Conservation (phyloP, 768 basidiomycete species). For the Tricholoma terreum region DNA sequence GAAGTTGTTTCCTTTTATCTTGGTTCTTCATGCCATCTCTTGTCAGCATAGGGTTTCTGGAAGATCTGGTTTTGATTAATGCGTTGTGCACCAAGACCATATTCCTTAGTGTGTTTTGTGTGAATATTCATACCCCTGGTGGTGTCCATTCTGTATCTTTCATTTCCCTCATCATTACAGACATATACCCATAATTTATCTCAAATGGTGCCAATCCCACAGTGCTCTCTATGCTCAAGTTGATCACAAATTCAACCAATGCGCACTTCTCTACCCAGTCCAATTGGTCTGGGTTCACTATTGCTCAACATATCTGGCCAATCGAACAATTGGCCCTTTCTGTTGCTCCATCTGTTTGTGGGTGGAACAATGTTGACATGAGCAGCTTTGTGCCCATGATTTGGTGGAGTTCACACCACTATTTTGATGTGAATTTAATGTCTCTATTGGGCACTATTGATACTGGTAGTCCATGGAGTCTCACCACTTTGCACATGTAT, state of each 20-base stretch:
- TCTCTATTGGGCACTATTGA: slow-evolving; percentile 27
- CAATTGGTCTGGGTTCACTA: too few species aligned
- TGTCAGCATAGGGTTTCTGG: too few species aligned
- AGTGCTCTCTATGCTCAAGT: neutral
- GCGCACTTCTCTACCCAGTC: too few species aligned
- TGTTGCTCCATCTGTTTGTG: too few species aligned
- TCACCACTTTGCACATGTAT: too few species aligned
- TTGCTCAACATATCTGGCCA: too few species aligned
- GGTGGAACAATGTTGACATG: slow-evolving; percentile 3
- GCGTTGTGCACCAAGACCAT: too few species aligned
- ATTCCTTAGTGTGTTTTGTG: too few species aligned
- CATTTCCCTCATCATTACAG: slow-evolving; percentile 14
- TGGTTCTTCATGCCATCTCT: neutral
- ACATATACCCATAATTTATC: slow-evolving; percentile 18
- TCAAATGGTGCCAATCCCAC: neutral
- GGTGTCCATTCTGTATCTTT: neutral
- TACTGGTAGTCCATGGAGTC: neutral
- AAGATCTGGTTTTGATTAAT: too few species aligned
- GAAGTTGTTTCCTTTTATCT: neutral
- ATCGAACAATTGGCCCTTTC: too few species aligned
- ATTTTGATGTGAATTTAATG: slow-evolving; percentile 10
- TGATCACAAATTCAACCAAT: neutral
- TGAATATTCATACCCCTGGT: too few species aligned
- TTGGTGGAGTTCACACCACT: slow-evolving; percentile 23
- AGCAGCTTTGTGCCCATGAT: slow-evolving; percentile 19